Evolutionary conservation across 805 yeast genomes (phyloP), one percentile per base, ranked within the genome.

Genomic region (Saturnispora sanitii): DNA sequence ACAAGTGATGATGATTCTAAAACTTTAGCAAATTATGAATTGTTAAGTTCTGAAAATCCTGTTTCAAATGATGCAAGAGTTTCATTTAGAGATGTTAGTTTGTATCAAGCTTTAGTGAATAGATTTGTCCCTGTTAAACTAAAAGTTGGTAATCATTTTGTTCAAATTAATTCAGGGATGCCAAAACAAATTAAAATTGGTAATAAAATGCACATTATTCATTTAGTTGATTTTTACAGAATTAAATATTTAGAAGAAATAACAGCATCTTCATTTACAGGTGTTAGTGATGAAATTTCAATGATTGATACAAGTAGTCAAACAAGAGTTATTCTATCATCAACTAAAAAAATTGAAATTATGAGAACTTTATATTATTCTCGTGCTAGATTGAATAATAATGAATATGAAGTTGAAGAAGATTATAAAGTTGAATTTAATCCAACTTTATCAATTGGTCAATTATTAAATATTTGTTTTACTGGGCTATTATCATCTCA

Each of bases 301-400:
- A 58, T 77, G 41, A 35, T 44, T 16, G 60, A 60, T 17, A 51
- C 68, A 32, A 51, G 47, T 19, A 56, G 62, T 39, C 65, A 64
- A 4, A 50, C 45, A 15, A 57, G 53, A 16, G 44, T 74, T 23
- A 61, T 70, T n/a, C 53, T 75, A 34, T 52, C 70, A 8, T 69
- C 77, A 22, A 55, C 68, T 1, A 75, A 73, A 49, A 70, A 66
- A 47, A 54, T 71, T 40, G 90, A 82, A 49, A 79, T 82, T n/a
- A 70, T 82, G 60, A 66, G 87, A 48, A 72, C 81, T 45, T 56
- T 82, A 31, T 79, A 80, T 49, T 80, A 79, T 50, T 73, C 86
- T 0, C 75, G 79, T 41, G 76, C 77, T 16, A 69, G 67, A 37
- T 63, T 61, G 22, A 52, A 58, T 7, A 49, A 52, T 28, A 48